phyloP scores from a whole-genome alignment of 352 stramenopile species.

The Thraustotheca clavata region DNA sequence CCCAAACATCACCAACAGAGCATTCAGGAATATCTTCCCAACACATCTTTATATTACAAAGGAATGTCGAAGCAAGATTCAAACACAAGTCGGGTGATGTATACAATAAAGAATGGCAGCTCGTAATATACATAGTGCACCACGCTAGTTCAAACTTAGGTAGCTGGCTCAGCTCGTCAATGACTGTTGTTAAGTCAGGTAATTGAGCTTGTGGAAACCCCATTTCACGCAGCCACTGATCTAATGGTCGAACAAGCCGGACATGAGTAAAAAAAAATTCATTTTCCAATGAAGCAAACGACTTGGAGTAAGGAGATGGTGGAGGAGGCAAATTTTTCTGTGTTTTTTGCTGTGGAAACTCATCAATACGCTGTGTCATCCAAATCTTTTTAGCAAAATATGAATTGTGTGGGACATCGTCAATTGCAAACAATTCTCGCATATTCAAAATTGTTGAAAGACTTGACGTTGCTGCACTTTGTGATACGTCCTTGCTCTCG shows the following conservation, averaged over 20 bases:
- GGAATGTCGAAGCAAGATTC: background rate
- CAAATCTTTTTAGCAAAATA: too few relatives aligned
- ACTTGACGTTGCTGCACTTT: background rate
- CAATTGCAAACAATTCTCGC: slow-evolving; percentile 12
- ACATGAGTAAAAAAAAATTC: background rate
- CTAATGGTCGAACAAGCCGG: background rate
- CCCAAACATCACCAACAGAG: too few relatives aligned
- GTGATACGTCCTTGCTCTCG: background rate
- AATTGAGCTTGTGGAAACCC: background rate
- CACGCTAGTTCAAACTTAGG: slow-evolving; percentile 1
- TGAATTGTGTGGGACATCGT: background rate
- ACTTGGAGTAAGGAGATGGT: slow-evolving; percentile 12
- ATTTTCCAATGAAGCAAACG: slow-evolving; percentile 15
- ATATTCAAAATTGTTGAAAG: slow-evolving; percentile 16
- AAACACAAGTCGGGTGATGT: slow-evolving; percentile 2
- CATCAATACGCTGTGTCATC: slow-evolving; percentile 12
- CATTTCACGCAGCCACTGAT: slow-evolving; percentile 6
- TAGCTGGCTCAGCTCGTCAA: background rate
- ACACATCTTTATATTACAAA: background rate
- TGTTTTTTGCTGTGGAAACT: background rate
- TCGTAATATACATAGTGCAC: background rate
- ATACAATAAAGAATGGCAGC: background rate
- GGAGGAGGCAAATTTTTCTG: background rate
- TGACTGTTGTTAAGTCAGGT: background rate
- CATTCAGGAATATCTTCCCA: too few relatives aligned